Conservation (phyloP, 345 rosid species). For the Salix suchowensis region DNA sequence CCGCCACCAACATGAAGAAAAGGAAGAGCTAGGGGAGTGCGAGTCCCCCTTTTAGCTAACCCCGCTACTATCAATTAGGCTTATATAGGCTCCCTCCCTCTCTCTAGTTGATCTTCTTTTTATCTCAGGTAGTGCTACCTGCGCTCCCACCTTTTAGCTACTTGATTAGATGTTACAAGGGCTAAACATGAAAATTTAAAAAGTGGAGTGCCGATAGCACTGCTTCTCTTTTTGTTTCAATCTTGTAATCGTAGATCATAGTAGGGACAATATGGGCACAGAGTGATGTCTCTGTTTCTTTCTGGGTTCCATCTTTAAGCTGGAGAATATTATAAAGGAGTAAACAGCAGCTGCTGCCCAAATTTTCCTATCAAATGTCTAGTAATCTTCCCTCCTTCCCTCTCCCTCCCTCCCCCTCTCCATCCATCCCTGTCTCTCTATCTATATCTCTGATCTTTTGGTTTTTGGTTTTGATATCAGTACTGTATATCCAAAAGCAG, state of each 20-base stretch:
- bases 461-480: not conserved
- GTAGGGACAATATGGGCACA: conserved; percentile 19
- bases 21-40: conserved; percentile 29
- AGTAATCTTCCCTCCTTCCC: conserved; percentile 12
- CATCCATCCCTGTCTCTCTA: not conserved
- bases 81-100: conserved; percentile 4
- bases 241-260: conserved; percentile 24
- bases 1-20: conserved; percentile 18
- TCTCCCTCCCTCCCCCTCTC: not conserved
- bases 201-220: conserved; percentile 54
- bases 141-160: conserved; percentile 51
- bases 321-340: conserved; percentile 36
- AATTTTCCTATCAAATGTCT: conserved; percentile 27
- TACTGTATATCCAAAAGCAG: not conserved
- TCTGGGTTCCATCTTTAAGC: conserved; percentile 26
- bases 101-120: not conserved
- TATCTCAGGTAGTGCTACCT: conserved; percentile 46
- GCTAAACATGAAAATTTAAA: not conserved
- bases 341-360: conserved; percentile 22
- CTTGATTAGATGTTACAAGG: not conserved
- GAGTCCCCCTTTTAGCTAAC: not conserved
- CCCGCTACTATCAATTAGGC: conserved; percentile 14
- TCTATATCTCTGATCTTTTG: not conserved
- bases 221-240: conserved; percentile 12
- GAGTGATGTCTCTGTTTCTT: conserved; percentile 16